Conservation (phyloP, 2,329 filamentous ascomycete species). For the Colletotrichum tabaci region DNA sequence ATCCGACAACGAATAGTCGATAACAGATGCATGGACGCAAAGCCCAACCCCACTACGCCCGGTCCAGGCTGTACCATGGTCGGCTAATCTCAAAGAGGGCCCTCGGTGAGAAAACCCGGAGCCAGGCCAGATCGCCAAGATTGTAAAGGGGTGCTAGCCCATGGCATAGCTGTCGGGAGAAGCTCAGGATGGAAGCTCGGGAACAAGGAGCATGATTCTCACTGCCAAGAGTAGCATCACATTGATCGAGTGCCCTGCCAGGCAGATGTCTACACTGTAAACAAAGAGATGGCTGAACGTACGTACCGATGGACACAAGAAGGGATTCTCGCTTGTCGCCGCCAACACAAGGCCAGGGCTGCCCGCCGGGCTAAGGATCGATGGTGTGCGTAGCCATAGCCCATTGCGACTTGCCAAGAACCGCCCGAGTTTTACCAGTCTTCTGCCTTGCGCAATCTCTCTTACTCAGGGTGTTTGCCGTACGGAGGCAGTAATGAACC, state of each 20-base stretch:
- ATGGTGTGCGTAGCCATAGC: slow-evolving; percentile 13
- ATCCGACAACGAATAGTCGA: slow-evolving; percentile 23
- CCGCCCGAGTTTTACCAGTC: slow-evolving; percentile 16
- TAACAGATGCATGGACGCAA: slow-evolving; percentile 5
- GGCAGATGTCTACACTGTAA: background rate
- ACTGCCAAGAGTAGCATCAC: background rate
- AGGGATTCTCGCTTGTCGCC: slow-evolving; percentile 1
- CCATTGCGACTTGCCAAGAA: slow-evolving; percentile 15
- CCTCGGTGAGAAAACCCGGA: slow-evolving; percentile 18
- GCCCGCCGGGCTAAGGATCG: background rate
- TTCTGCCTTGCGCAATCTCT: slow-evolving; percentile 11
- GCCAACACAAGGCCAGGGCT: background rate
- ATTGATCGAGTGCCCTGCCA: background rate
- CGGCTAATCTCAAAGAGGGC: slow-evolving; percentile 6
- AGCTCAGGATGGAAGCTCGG: slow-evolving; percentile 15
- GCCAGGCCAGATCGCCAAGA: slow-evolving; percentile 24
- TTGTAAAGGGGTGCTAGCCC: no score
- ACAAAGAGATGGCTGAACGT: background rate
- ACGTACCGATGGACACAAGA: slow-evolving; percentile 2
- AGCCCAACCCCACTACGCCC: slow-evolving; percentile 3
- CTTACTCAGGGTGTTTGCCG: background rate
- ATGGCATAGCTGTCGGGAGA: background rate
- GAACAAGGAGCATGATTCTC: background rate
- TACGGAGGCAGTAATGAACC: background rate
- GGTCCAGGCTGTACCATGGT: background rate